Evolutionary conservation across 192 early-diverging fungal species (phyloP), one percentile per base, ranked within the genome.

Genomic region (Cladochytrium replicatum): DNA sequence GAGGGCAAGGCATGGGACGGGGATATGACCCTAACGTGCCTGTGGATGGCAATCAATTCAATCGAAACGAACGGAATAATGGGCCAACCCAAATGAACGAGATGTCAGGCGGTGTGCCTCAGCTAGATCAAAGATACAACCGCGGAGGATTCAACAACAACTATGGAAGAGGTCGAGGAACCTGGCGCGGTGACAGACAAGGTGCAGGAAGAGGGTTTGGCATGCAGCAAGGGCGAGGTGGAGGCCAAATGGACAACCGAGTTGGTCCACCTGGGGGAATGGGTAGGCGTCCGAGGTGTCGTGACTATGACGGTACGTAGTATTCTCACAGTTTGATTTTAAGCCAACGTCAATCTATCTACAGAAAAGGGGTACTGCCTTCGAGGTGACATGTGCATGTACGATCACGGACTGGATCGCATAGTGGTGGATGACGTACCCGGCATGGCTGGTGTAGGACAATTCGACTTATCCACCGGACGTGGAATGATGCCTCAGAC

Each of bases 351-450:
- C 3, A 46, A 6, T 19, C 23, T 6, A 38, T 48, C 29, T 30
- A 26, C 50, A 90, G 87, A 87, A 41, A 76, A 77, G 48, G 88
- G 88, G 26, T 81, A 68, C 44, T 90, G 88, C 54, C 68, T 85
- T 54, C 77, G 85, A 39, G 88, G 87, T n/a, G 80, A 88, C 29
- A 54, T 74, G 39, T 90, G 88, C 47, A 82, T 77, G 0, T 90
- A 71, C 55, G 84, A 86, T 62, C 88, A 90, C 50, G 77, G 80
- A 3, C 63, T 68, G 17, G 78, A 84, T 57, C 65, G 71, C 46
- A 87, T 84, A 29, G 68, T 85, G 29, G 61, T 85, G 0, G 83
- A 83, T 46, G 74, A 78, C 15, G 57, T 64, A 29, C 48, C 54
- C 2, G 61, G 54, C 40, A 69, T 67, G 52, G 47, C 40, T 13